A percentile compares a stretch with the other conserved stretches of the same genome.
Conservation (phyloP, 2,329 filamentous ascomycete genomes). For the Trichoderma lentiforme region DNA sequence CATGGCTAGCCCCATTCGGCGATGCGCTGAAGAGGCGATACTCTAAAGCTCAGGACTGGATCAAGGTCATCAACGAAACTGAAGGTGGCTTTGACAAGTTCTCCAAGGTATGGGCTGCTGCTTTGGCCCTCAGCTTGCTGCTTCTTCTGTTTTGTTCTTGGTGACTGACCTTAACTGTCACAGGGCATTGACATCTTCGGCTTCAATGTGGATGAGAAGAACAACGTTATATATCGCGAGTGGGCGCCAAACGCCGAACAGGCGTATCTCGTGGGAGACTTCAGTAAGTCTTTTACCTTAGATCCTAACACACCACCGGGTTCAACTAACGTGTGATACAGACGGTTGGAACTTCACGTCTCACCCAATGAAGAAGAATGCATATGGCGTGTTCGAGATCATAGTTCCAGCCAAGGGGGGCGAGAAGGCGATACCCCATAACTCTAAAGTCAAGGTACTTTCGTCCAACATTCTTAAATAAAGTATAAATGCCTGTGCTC, state of each 20-base stretch:
- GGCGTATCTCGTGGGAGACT: slow-evolving; percentile 88
- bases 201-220: slow-evolving; percentile 74
- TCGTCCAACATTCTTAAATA: neutral
- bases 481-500: neutral
- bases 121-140: slow-evolving; percentile 21
- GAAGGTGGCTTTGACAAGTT: slow-evolving; percentile 93
- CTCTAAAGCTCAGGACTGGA: slow-evolving; percentile 78
- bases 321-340: slow-evolving; percentile 39
- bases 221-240: slow-evolving; percentile 87
- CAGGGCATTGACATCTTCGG: slow-evolving; percentile 86
- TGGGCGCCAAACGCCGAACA: slow-evolving; percentile 89
- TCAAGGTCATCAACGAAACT: slow-evolving; percentile 73
- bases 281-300: slow-evolving; percentile 61
- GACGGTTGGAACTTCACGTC: slow-evolving; percentile 83
- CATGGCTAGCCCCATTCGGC: slow-evolving; percentile 83
- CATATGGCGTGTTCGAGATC: slow-evolving; percentile 85
- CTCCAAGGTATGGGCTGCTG: slow-evolving; percentile 57
- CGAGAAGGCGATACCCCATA: slow-evolving; percentile 77
- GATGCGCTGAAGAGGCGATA: slow-evolving; percentile 74
- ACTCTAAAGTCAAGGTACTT: slow-evolving; percentile 88
- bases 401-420: slow-evolving; percentile 70
- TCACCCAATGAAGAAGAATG: slow-evolving; percentile 82
- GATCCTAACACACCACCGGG: neutral
- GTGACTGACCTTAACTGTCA: slow-evolving; percentile 9
- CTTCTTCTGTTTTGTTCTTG: neutral